Conservation (phyloP, 176 grass and related monocot species). For the Puccinellia tenuiflora region DNA sequence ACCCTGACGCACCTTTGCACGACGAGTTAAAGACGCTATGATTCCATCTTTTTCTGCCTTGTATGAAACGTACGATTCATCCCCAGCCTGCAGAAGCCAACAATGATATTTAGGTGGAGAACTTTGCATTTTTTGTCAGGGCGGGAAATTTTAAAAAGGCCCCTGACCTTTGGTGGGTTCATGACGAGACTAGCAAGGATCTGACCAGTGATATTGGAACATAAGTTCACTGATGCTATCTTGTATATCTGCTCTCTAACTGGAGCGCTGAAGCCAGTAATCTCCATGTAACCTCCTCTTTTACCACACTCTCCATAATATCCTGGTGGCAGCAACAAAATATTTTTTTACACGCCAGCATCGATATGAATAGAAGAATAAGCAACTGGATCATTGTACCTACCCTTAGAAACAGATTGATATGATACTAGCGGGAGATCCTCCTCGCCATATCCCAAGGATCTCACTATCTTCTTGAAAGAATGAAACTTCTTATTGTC, state of each 20-base stretch:
- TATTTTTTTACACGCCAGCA: conserved; percentile 16
- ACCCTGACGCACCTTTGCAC: conserved; percentile 60
- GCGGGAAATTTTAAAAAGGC: conserved; percentile 6
- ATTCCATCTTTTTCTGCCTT: conserved; percentile 83
- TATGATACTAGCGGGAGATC: conserved; percentile 79
- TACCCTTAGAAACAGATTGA: conserved; percentile 97
- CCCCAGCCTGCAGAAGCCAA: conserved; percentile 55
- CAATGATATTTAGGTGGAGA: not conserved
- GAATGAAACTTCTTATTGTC: conserved; percentile 90
- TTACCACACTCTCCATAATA: conserved; percentile 99
- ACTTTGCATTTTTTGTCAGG: conserved; percentile 3
- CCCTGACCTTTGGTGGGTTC: conserved; percentile 84
- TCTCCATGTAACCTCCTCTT: conserved; percentile 97
- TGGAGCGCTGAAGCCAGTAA: conserved; percentile 73
- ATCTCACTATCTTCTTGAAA: conserved; percentile 89
- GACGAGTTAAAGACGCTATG: conserved; percentile 69
- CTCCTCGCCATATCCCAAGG: conserved; percentile 62
- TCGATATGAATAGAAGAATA: not conserved
- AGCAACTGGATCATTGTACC: not conserved
- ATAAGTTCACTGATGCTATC: conserved; percentile 89
- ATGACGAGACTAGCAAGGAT: conserved; percentile 92
- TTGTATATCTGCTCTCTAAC: conserved; percentile 99
- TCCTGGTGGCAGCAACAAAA: conserved; percentile 40
- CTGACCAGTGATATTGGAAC: conserved; percentile 92
- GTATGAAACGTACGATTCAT: conserved; percentile 81